These are phyloP conservation scores for Rhinocladiella mackenziei DNA, from an alignment of 2,329 filamentous ascomycete genomes.

Conservation along the genomic window DNA sequence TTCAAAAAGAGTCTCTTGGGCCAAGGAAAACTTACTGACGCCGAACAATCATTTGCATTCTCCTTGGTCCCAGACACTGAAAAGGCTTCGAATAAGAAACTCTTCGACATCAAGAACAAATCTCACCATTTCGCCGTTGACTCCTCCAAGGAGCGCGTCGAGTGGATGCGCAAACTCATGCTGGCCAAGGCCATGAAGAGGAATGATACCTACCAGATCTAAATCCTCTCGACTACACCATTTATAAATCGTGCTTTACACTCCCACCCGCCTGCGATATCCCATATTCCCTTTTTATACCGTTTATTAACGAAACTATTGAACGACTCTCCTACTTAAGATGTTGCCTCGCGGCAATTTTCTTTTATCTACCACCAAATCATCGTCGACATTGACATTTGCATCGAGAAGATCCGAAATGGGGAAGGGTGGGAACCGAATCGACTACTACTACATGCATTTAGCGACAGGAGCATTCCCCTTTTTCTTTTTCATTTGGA, in stretches of 20 bases:
- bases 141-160: conserved; percentile 81
- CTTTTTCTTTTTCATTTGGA: no score
- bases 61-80: conserved; percentile 41
- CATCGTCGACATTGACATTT: background rate
- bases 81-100: conserved; percentile 38
- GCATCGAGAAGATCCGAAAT: no score
- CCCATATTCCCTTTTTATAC: no score
- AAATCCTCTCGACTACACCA: background rate
- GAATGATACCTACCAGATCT: conserved; percentile 20
- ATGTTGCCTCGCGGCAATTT: conserved; percentile 26
- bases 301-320: conserved; percentile 4
- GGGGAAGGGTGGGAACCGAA: no score
- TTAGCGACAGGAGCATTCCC: no score
- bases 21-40: conserved; percentile 34
- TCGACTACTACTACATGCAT: no score
- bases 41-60: conserved; percentile 40
- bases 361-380: conserved; percentile 6
- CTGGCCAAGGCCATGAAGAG: conserved; percentile 39
- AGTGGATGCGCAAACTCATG: conserved; percentile 63
- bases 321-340: conserved; percentile 21
- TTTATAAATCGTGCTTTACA: background rate
- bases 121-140: conserved; percentile 92
- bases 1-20: conserved; percentile 60
- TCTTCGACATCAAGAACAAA: conserved; percentile 58
- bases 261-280: no score